These are phyloP conservation scores for Boletus speciosus DNA, from an alignment of 768 basidiomycete genomes.

Conservation along the genomic window DNA sequence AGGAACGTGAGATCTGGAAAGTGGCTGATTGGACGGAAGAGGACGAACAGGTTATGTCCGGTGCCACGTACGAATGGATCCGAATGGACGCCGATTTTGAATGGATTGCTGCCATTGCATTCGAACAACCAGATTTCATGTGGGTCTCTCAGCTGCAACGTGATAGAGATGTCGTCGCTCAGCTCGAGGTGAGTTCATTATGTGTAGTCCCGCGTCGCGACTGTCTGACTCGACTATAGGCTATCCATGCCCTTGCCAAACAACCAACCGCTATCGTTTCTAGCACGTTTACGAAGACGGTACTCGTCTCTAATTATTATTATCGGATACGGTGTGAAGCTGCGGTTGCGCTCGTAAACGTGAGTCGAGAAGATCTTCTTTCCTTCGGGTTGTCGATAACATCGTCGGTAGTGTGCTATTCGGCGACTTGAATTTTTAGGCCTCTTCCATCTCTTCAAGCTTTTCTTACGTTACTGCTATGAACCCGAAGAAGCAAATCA, in stretches of 20 bases:
- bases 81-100: slow-evolving; percentile 98
- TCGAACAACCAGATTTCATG: slow-evolving; percentile 97
- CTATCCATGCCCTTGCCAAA: slow-evolving; percentile 81
- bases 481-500: slow-evolving; percentile 79
- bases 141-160: slow-evolving; percentile 96
- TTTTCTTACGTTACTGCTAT: slow-evolving; percentile 88
- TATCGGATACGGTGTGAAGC: slow-evolving; percentile 96
- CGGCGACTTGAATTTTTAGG: slow-evolving; percentile 83
- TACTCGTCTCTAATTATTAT: slow-evolving; percentile 93
- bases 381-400: slow-evolving; percentile 11
- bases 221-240: slow-evolving; percentile 47
- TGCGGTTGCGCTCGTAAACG: slow-evolving; percentile 75
- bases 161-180: slow-evolving; percentile 95
- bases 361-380: slow-evolving; percentile 37
- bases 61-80: slow-evolving; percentile 99
- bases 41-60: slow-evolving; percentile 89
- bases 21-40: slow-evolving; percentile 98
- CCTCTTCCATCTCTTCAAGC: slow-evolving; percentile 92
- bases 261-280: slow-evolving; percentile 84
- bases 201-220: background rate
- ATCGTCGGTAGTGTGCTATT: slow-evolving; percentile 66
- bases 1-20: slow-evolving; percentile 90
- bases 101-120: slow-evolving; percentile 92
- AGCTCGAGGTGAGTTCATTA: slow-evolving; percentile 73
- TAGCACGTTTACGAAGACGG: slow-evolving; percentile 88